Evolutionary conservation across 139 green algal genomes (phyloP).

Genomic region (Haematococcus sp.): DNA sequence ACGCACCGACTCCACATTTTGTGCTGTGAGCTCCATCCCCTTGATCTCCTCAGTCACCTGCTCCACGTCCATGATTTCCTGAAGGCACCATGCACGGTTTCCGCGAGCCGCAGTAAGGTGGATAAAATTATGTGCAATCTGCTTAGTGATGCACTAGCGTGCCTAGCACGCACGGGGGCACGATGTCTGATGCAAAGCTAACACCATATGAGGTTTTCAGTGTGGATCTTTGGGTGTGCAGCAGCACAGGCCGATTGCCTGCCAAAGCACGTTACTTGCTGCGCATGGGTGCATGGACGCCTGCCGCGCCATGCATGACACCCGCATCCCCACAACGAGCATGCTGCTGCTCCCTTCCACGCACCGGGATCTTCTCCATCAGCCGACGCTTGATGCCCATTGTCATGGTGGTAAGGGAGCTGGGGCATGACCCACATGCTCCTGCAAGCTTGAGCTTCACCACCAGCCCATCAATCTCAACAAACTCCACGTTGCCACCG

Average conservation of each 20-base stretch:
- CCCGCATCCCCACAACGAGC: too few relatives aligned
- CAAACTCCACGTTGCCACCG: slow-evolving; percentile 96
- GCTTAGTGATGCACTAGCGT: too few relatives aligned
- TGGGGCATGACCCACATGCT: slow-evolving; percentile 94
- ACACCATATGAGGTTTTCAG: too few relatives aligned
- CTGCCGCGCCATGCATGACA: too few relatives aligned
- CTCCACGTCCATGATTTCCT: slow-evolving; percentile 97
- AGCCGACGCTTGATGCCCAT: slow-evolving; percentile 97
- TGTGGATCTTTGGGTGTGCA: too few relatives aligned
- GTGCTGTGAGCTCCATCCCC: slow-evolving; percentile 85
- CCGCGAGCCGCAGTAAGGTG: neutral
- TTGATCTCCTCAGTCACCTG: slow-evolving; percentile 86
- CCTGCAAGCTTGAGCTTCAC: slow-evolving; percentile 89
- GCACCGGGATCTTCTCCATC: slow-evolving; percentile 93
- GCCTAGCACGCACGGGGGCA: too few relatives aligned
- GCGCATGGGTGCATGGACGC: too few relatives aligned
- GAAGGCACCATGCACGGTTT: neutral
- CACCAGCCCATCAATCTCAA: slow-evolving; percentile 94
- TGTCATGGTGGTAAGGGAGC: slow-evolving; percentile 92
- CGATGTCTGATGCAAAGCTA: too few relatives aligned
- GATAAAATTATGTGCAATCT: neutral
- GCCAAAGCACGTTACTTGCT: neutral
- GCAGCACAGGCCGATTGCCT: too few relatives aligned
- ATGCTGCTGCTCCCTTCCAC: slow-evolving; percentile 6
- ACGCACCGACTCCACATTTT: slow-evolving; percentile 75